Base-by-base conservation (phyloP, 257 asterid genomes). In the Solanum chiquidenum region DNA sequence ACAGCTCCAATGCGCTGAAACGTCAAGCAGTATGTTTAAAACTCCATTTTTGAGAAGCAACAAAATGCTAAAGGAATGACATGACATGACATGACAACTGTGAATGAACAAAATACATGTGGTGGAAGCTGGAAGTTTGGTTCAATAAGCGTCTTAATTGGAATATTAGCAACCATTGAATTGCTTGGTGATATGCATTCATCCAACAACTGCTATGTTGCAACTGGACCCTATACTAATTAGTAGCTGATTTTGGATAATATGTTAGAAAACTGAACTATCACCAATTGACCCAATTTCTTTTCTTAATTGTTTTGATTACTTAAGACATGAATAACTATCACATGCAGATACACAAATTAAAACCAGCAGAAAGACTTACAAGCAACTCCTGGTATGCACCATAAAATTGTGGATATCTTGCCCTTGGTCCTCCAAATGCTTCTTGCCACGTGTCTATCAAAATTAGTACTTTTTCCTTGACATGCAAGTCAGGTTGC, bases 401-500 rank as follows among this genome's bases (percentile, higher is more conserved):
- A 3, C 90, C 95, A 93, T 91, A 95, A 89, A 91, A 97, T 88
- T 97, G 99, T 71, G 99, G 98, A 90, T 95, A 95, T 91, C 96
- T 94, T 69, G 95, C 98, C 92, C 98, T 93, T 87, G 98, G 90
- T 90, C 99, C 99, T 89, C 99, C 99, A 94, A 97, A 95, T 86
- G 99, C 98, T 93, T 97, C 99, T 96, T 97, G 99, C 99, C 99
- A 97, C 37, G 99, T 97, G 92, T 97, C 99, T 76, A 97, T 94
- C 86, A 97, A 95, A 93, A 93, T 94, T 91, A 97, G 91, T 90
- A 97, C 96, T 94, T 97, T 96, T 95, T 97, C 99, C 89, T 95
- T 97, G 89, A 97, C 99, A 91, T 94, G 98, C 89, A 95, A 92
- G 92, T 97, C 99, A 18, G 99, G 99, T 98, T 97, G 95, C 94